Base-by-base conservation (phyloP, 306 rosid genomes). In the Heteromeles arbutifolia region DNA sequence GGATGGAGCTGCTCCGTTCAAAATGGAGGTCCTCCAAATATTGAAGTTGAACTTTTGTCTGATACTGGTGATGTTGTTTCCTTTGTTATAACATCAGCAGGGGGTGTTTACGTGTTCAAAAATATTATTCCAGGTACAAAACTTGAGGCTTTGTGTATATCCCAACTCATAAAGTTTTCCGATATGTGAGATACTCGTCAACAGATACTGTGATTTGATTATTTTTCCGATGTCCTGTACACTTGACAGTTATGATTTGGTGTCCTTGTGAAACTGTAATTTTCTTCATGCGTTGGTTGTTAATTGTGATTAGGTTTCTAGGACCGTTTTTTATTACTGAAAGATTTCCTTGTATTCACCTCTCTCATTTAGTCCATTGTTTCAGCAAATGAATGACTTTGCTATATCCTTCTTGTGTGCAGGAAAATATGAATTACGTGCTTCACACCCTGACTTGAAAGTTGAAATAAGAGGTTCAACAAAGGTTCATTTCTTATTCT, bases 1-100 rank as follows among this genome's bases (percentile, higher is more conserved):
- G 99, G 96, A 69, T 77, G 86, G 86, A 89, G 97, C 78, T 96
- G 99, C 83, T 77, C 89, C 19, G 77, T 71, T 80, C 79, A 87
- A 77, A 82, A 87, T 69, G 98, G 91, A 70, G 99, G 99, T 61
- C 99, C 99, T 57, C 84, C 97, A 65, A 84, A 89, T 83, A 88
- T 96, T 44, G 90, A 88, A 48, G 87, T 96, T 78, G 98, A 92
- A 57, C 85, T 96, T 67, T 82, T 96, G 80, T 84, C 97, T 65
- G 82, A 87, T 63, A 48, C 78, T 15, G 90, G 92, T 53, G 93
- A 86, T 78, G 75, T 89, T 75, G 80, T 89, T 76, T 85, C 98
- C 41, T 89, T 92, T 65, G 96, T 87, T 74, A 75, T 79, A 67
- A 92, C 99, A 63, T 89, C 97, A 67, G 28, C 83, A 61, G 84